These are phyloP conservation scores for Piloderma croceum DNA, from an alignment of 768 basidiomycete genomes.

Conservation along the genomic window DNA sequence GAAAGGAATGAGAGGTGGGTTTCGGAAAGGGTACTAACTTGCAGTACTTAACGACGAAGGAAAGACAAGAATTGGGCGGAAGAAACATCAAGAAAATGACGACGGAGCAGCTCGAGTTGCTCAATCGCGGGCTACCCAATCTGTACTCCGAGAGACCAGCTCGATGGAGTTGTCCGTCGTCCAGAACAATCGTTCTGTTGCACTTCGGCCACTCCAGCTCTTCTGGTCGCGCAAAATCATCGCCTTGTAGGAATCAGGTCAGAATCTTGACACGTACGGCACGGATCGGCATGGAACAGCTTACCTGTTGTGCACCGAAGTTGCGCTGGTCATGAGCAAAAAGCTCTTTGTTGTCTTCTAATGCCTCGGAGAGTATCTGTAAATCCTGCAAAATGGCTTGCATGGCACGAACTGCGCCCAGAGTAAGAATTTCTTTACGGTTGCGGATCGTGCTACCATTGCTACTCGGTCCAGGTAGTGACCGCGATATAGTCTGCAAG, in stretches of 20 bases:
- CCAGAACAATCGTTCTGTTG: slow-evolving; percentile 91
- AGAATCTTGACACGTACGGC: background rate
- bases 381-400: slow-evolving; percentile 84
- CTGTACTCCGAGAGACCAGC: slow-evolving; percentile 76
- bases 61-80: background rate
- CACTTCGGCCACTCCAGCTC: slow-evolving; percentile 88
- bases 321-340: slow-evolving; percentile 94
- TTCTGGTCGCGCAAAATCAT: slow-evolving; percentile 96
- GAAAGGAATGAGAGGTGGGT: background rate
- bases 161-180: slow-evolving; percentile 87
- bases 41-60: background rate
- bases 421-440: slow-evolving; percentile 70
- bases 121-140: slow-evolving; percentile 78
- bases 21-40: background rate
- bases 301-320: slow-evolving; percentile 94
- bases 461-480: slow-evolving; percentile 52
- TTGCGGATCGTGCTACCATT: slow-evolving; percentile 51
- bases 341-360: slow-evolving; percentile 85
- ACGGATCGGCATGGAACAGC: slow-evolving; percentile 15
- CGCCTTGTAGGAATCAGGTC: slow-evolving; percentile 45
- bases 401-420: slow-evolving; percentile 73
- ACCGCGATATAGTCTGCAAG: slow-evolving; percentile 74
- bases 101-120: slow-evolving; percentile 2
- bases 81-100: slow-evolving; percentile 1
- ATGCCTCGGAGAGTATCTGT: slow-evolving; percentile 77